phyloP scores from a whole-genome alignment of 352 stramenopile species.

The Pythium coloratum region DNA sequence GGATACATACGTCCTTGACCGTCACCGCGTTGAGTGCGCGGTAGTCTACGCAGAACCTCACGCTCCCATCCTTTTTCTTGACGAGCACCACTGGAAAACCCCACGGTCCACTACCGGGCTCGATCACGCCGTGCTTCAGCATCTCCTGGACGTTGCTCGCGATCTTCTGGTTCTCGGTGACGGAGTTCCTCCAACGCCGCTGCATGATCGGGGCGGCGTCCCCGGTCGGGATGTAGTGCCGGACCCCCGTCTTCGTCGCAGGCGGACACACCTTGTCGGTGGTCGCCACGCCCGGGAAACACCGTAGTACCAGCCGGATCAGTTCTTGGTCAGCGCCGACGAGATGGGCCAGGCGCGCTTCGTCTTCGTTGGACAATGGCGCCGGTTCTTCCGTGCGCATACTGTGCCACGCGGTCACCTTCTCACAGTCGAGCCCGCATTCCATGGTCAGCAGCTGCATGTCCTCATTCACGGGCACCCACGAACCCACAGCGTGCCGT shows the following conservation, averaged over 20 bases:
- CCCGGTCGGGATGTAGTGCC: conserved; percentile 28
- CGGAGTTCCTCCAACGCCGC: conserved; percentile 4
- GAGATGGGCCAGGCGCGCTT: conserved; percentile 7
- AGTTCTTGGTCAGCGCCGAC: neutral
- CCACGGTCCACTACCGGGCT: conserved; percentile 20
- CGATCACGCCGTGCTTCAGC: conserved; percentile 19
- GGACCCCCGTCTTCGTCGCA: conserved; percentile 4
- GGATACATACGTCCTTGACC: conserved; percentile 29
- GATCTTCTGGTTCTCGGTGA: conserved; percentile 18
- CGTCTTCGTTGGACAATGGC: conserved; percentile 15
- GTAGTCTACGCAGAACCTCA: conserved; percentile 33
- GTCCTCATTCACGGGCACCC: conserved; percentile 16
- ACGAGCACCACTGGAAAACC: conserved; percentile 28
- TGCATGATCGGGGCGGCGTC: conserved; percentile 19
- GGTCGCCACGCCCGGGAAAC: conserved; percentile 4
- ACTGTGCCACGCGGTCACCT: neutral
- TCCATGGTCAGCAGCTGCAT: conserved; percentile 19
- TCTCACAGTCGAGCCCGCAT: conserved; percentile 1
- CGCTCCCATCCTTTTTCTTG: conserved; percentile 29
- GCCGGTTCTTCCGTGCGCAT: neutral
- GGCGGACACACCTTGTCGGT: conserved; percentile 17
- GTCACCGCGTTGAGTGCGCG: conserved; percentile 23
- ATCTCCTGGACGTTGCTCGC: conserved; percentile 16
- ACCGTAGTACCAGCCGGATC: conserved; percentile 16
- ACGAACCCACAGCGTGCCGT: conserved; percentile 14